These are phyloP conservation scores for Exophiala viscosa DNA, from an alignment of 2,329 filamentous ascomycete genomes.

Conservation along the genomic window DNA sequence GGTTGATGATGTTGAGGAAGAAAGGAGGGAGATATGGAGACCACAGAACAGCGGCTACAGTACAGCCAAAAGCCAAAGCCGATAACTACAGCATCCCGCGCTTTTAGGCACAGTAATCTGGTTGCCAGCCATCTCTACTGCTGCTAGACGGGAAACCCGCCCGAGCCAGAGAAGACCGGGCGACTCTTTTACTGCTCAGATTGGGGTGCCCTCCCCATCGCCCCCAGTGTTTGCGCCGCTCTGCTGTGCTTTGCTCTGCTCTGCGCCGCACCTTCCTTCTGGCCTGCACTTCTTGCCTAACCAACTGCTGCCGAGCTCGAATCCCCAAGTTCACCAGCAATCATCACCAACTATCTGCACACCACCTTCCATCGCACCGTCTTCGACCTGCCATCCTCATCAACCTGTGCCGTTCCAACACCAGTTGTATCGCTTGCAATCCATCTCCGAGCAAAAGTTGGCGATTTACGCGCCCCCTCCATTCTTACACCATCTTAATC, in stretches of 20 bases:
- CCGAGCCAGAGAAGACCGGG: neutral
- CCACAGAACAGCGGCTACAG: too few relatives aligned
- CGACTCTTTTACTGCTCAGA: neutral
- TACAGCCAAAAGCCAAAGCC: too few relatives aligned
- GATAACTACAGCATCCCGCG: too few relatives aligned
- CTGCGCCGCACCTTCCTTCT: neutral
- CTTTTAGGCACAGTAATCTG: neutral
- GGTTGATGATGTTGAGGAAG: too few relatives aligned
- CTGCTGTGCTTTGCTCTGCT: too few relatives aligned
- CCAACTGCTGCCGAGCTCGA: conserved; percentile 10
- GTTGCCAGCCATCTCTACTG: neutral
- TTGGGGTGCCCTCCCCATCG: neutral
- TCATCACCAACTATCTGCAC: conserved; percentile 4
- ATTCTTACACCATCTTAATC: conserved; percentile 5
- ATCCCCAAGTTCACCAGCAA: neutral
- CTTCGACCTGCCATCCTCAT: neutral
- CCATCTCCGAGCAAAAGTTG: conserved; percentile 3
- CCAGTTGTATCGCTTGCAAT: conserved; percentile 7
- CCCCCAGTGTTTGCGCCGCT: neutral
- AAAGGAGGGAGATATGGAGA: too few relatives aligned
- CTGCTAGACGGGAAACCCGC: neutral
- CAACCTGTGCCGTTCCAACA: conserved; percentile 6
- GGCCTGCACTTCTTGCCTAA: neutral
- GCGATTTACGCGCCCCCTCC: conserved; percentile 7
- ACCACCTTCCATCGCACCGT: conserved; percentile 4